Evolutionary conservation across 164 flowering plant genomes (phyloP).

Genomic region (Vitis cinerea): DNA sequence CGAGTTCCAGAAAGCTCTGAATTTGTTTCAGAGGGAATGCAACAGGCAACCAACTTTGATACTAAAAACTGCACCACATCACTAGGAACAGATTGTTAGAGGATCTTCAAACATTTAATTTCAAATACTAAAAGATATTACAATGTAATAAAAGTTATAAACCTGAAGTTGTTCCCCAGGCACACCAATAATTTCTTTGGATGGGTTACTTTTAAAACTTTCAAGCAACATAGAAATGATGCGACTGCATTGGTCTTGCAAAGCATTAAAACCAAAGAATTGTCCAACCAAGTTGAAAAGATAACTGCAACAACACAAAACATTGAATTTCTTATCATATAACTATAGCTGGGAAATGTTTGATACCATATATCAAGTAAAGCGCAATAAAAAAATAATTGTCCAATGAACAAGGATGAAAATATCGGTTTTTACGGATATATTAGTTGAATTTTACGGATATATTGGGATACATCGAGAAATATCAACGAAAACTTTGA

Average conservation of each 20-base stretch:
- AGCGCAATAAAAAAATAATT: no score
- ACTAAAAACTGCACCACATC: conserved; percentile 64
- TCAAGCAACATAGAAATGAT: conserved; percentile 61
- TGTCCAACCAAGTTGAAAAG: conserved; percentile 83
- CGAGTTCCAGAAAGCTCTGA: conserved; percentile 22
- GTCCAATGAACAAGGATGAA: no score
- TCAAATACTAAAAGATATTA: not conserved
- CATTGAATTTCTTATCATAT: not conserved
- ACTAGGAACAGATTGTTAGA: conserved; percentile 2
- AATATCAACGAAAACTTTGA: no score
- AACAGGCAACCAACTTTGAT: conserved; percentile 78
- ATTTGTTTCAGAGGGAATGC: conserved; percentile 45
- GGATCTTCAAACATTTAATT: not conserved
- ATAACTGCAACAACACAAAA: conserved; percentile 55
- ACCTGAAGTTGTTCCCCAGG: conserved; percentile 95
- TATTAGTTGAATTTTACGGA: no score
- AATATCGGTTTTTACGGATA: no score
- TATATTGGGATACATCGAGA: no score
- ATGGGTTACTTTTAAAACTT: conserved; percentile 40
- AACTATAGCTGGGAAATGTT: not conserved
- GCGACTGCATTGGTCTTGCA: conserved; percentile 79
- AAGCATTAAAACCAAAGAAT: conserved; percentile 45
- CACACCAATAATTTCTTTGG: conserved; percentile 38
- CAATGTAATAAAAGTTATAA: not conserved
- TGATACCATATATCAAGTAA: no score